Conservation (phyloP, 768 basidiomycete species). For the Erythrobasidium yunnanense region DNA sequence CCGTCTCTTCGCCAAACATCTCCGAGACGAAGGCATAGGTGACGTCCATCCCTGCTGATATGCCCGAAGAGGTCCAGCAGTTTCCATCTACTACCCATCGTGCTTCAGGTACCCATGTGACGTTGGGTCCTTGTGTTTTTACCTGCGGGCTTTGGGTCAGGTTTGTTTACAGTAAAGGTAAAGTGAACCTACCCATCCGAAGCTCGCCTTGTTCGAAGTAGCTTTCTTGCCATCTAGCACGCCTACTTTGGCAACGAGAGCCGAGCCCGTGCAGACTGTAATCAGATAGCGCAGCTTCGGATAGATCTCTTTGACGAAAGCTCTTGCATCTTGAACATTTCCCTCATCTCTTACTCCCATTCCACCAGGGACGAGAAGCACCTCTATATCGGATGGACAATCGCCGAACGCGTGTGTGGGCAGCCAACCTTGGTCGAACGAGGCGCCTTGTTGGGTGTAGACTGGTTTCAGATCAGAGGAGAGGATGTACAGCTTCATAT, state of each 20-base stretch:
- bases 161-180: not conserved
- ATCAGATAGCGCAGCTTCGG: slow-evolving; percentile 27
- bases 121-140: not conserved
- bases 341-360: slow-evolving; percentile 1
- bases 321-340: slow-evolving; percentile 2
- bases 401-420: slow-evolving; percentile 22
- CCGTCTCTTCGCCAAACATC: slow-evolving; percentile 24
- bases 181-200: slow-evolving; percentile 12
- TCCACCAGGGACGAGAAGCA: slow-evolving; percentile 25
- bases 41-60: slow-evolving; percentile 31
- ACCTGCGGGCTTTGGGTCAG: not conserved
- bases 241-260: slow-evolving; percentile 28
- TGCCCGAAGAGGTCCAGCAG: slow-evolving; percentile 28
- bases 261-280: slow-evolving; percentile 32
- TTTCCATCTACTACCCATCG: slow-evolving; percentile 32
- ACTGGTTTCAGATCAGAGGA: slow-evolving; percentile 4
- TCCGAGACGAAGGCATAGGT: slow-evolving; percentile 15
- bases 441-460: not conserved
- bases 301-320: slow-evolving; percentile 14
- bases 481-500: slow-evolving; percentile 7
- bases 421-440: not conserved
- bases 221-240: slow-evolving; percentile 29
- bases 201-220: slow-evolving; percentile 27
- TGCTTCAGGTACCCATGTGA: slow-evolving; percentile 27
- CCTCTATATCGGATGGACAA: slow-evolving; percentile 23